Base-by-base conservation (phyloP, 352 stramenopile species). In the Pythium oligandrum region DNA sequence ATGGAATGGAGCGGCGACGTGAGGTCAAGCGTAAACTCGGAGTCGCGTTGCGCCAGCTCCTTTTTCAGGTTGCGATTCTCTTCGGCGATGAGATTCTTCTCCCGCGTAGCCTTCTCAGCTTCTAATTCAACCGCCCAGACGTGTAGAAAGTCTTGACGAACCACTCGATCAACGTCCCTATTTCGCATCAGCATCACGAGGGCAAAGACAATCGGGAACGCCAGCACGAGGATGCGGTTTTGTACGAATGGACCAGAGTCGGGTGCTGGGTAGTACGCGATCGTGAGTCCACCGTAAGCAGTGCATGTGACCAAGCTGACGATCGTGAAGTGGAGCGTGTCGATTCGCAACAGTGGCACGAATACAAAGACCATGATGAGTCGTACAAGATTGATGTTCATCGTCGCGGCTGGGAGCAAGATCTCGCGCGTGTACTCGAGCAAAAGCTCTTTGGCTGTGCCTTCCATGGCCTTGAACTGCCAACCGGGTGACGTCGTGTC, bases 71-170 rank as follows among this genome's bases (percentile, higher is more conserved):
- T 88, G 42, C 75, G 75, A 49, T 93, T 93, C 62, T 90, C 83
- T 44, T 90, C 78, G 3, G 78, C 75, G n/a, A 93, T 90, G 8
- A 90, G 44, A 38, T 90, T 85, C 43, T 90, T 93, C 49, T 93
- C 74, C 1, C 72, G 66, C 12, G 69, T 85, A 4, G 78, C 71
- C 40, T 86, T 88, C 48, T 87, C 74, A 2, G 82, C 83, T 34
- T 90, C 72, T 9, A 88, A 52, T 44, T 93, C 79, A 4, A 90
- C 83, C 1, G 78, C 74, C 71, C 79, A 87, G 7, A 89, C 80
- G 42, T 90, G 81, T 4, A 93, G 47, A 61, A 90, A 93, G 44
- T 93, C 78, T 46, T 89, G 76, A 6, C 83, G 83, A 31, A 90
- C 70, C 6, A 93, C 78, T 3, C 80, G 78, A 46, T 93, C 83